phyloP scores from a whole-genome alignment of 805 yeast species.

The Cyberlindnera samutprakarnensis region DNA sequence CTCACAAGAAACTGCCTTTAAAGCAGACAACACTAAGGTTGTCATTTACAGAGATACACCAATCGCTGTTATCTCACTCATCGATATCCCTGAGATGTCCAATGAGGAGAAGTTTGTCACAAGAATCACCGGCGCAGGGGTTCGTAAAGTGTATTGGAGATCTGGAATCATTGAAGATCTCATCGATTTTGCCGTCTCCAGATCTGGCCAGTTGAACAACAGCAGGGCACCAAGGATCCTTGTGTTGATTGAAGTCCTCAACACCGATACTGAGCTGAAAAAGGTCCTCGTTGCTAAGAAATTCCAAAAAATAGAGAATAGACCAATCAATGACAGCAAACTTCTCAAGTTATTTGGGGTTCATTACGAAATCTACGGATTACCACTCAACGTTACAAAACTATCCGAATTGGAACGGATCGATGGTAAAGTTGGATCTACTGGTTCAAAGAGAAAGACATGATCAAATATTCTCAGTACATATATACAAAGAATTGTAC shows the following conservation, averaged over 20 bases:
- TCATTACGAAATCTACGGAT: constrained; percentile 19
- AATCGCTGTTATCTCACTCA: constrained; percentile 49
- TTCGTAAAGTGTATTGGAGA: constrained; percentile 58
- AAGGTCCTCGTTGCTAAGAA: constrained; percentile 32
- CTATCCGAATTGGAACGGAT: constrained; percentile 8
- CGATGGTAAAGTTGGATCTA: constrained; percentile 13
- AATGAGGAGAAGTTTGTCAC: constrained; percentile 38
- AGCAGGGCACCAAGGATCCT: constrained; percentile 27
- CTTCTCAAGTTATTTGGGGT: constrained; percentile 14
- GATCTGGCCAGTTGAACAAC: constrained; percentile 35
- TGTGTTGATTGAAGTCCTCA: constrained; percentile 40
- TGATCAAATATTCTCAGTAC: too few relatives aligned
- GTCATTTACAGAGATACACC: constrained; percentile 64
- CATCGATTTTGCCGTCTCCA: constrained; percentile 49
- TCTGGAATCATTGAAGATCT: constrained; percentile 61
- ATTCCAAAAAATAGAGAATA: constrained; percentile 30
- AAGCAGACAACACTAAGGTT: constrained; percentile 44
- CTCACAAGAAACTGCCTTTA: constrained; percentile 16
- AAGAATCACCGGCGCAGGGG: constrained; percentile 49
- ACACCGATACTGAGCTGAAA: constrained; percentile 40
- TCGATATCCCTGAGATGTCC: constrained; percentile 35
- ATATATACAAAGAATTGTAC: too few relatives aligned
- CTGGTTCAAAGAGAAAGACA: constrained; percentile 11
- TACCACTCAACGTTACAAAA: constrained; percentile 16
- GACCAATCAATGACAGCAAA: constrained; percentile 7